Evolutionary conservation across 2,329 filamentous ascomycete species (phyloP).

Genomic region (Colletotrichum costaricense): DNA sequence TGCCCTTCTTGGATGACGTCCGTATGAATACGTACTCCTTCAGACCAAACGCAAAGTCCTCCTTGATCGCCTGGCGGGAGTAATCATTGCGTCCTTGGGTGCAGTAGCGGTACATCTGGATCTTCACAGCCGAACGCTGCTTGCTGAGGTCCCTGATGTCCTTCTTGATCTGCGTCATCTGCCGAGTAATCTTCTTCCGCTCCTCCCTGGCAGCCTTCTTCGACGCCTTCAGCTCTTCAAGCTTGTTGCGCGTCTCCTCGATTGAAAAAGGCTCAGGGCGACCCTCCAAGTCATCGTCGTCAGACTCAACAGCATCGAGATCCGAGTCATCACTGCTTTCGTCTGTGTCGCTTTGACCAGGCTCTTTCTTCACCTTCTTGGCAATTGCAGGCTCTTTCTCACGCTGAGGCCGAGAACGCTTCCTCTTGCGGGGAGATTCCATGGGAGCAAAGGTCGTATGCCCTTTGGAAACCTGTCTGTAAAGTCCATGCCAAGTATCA

Average conservation of each 20-base stretch:
- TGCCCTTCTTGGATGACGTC: too few relatives aligned
- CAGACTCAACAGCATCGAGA: background rate
- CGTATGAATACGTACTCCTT: conserved; percentile 56
- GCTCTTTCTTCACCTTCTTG: too few relatives aligned
- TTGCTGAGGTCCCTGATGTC: background rate
- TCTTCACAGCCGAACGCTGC: background rate
- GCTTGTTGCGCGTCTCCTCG: background rate
- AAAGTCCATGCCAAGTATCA: background rate
- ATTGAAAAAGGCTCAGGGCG: background rate
- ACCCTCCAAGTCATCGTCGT: background rate
- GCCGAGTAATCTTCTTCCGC: background rate
- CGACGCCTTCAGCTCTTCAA: conserved; percentile 10
- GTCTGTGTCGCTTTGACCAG: background rate
- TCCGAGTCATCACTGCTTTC: conserved; percentile 13
- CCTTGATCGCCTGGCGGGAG: conserved; percentile 46
- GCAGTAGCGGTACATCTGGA: conserved; percentile 44
- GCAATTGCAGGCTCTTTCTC: background rate
- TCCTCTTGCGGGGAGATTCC: conserved; percentile 12
- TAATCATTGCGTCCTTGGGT: conserved; percentile 68
- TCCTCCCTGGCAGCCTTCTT: conserved; percentile 4
- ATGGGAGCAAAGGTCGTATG: background rate
- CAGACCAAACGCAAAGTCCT: conserved; percentile 41
- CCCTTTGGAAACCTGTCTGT: background rate
- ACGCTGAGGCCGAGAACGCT: background rate
- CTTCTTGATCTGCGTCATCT: background rate